These are phyloP conservation scores for Colletotrichum nymphaeae DNA, from an alignment of 2,329 filamentous ascomycete genomes.

Conservation along the genomic window DNA sequence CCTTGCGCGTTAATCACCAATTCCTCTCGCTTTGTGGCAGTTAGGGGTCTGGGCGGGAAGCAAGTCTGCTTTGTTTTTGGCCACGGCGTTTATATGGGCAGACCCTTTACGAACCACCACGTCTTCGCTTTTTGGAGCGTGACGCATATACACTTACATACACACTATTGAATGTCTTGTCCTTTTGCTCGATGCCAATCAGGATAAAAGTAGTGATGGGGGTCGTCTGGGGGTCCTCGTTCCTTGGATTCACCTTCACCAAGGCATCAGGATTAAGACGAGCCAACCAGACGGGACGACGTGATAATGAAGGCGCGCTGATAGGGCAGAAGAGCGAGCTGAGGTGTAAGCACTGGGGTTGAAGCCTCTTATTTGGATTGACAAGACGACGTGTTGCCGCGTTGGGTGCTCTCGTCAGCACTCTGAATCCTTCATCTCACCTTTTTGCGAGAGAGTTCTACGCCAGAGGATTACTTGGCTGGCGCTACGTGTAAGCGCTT, in stretches of 20 bases:
- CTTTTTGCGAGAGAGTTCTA: not conserved
- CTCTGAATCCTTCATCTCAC: not conserved
- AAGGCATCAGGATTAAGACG: not conserved
- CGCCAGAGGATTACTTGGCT: not conserved
- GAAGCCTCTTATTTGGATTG: not conserved
- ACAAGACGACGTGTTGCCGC: not conserved
- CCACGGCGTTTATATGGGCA: slow-evolving; percentile 7
- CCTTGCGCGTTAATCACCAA: too few species aligned
- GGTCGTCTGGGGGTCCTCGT: not conserved
- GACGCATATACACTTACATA: not conserved
- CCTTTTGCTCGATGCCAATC: not conserved
- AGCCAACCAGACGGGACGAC: not conserved
- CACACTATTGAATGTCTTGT: not conserved
- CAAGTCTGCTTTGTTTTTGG: not conserved
- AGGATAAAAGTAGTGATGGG: not conserved
- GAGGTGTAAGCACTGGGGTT: slow-evolving; percentile 5
- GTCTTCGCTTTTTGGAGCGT: not conserved
- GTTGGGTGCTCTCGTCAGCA: slow-evolving; percentile 26
- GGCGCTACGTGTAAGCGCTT: not conserved
- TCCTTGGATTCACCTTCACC: not conserved
- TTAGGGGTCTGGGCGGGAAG: not conserved
- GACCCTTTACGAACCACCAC: not conserved
- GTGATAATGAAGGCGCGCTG: not conserved
- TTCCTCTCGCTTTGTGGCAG: not conserved
- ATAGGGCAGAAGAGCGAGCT: not conserved